Conservation (phyloP, 1,284 basidiomycete genomes). For the Takashimella koratensis region DNA sequence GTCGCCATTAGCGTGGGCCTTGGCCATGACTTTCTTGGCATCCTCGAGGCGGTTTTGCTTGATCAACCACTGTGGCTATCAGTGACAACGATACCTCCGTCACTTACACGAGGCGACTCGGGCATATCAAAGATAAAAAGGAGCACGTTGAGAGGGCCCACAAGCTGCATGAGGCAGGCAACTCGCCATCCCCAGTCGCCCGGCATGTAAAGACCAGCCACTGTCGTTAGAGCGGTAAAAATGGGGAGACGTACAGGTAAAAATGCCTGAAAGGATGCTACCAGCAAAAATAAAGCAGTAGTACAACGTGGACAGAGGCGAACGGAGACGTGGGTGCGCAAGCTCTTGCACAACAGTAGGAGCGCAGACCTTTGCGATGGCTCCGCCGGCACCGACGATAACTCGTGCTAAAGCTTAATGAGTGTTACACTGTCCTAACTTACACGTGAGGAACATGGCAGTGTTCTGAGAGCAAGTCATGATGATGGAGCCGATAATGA, state of each 20-base stretch:
- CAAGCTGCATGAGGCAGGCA: conserved; percentile 11
- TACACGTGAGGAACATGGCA: conserved; percentile 17
- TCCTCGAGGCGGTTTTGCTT: conserved; percentile 56
- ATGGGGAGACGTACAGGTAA: conserved; percentile 6
- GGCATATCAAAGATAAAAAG: no score
- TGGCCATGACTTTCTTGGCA: conserved; percentile 56
- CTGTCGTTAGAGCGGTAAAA: background rate
- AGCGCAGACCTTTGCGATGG: conserved; percentile 26
- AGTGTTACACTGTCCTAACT: no score
- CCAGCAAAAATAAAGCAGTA: conserved; percentile 15
- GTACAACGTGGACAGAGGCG: conserved; percentile 11
- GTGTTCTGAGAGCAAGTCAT: conserved; percentile 25
- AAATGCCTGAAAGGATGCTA: conserved; percentile 7
- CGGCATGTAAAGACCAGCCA: conserved; percentile 12
- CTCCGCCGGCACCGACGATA: conserved; percentile 25
- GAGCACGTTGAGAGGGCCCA: background rate
- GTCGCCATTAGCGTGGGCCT: conserved; percentile 57
- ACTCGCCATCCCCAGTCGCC: conserved; percentile 20
- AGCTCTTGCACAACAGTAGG: conserved; percentile 26
- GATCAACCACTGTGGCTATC: no score
- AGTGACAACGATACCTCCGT: no score
- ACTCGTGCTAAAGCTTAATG: no score
- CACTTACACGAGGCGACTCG: conserved; percentile 58
- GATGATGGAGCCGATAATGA: conserved; percentile 27
- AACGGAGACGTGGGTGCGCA: conserved; percentile 26